Base-by-base conservation (phyloP, 2,329 filamentous ascomycete species). In the Diaporthe velutina region DNA sequence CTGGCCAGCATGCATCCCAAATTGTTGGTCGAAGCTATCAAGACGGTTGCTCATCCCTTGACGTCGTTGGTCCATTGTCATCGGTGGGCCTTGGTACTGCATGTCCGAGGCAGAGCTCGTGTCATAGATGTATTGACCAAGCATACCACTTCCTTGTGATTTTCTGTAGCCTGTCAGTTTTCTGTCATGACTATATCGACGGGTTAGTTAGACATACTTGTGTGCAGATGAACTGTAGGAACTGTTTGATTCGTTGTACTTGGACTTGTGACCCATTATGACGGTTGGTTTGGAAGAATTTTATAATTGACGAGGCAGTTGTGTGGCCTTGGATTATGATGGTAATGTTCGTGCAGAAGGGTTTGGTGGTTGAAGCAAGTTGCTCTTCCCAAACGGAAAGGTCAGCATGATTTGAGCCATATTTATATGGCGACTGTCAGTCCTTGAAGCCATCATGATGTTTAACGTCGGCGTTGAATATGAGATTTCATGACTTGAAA, bases 21-120 rank as follows among this genome's bases (percentile, higher is more conserved):
- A 64, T 33, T 72, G 35, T 38, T 17, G 57, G 48, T 64, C 57
- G 8, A 72, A 72, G 48, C 13, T 45, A 5, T 72, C 45, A 25
- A 72, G 33, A 5, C 4, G n/a, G 3, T 38, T 15, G 5, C 38
- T 30, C 70, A 55, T 55, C 4, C 55, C 50, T 17, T 35, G 58
- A 2, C 25, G 48, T 25, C 50, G 57, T 13, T 72, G 57, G 2
- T 52, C 70, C 6, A 13, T 25, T 3, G 55, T 45, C 70, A 13
- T 30, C 0, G 33, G 38, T 4, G 48, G 35, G 17, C 45, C 35
- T 19, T 25, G 48, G 12, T 42, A 64, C 10, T 54, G 70, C 22
- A 38, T 22, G 12, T 72, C 70, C 5, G 48, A 33, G 3, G 33
- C 17, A 17, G 33, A 55, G 19, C 10, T 19, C 2, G 48, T 72